phyloP scores from a whole-genome alignment of 176 grass and related monocot species.

The Miscanthus lutarioriparius region DNA sequence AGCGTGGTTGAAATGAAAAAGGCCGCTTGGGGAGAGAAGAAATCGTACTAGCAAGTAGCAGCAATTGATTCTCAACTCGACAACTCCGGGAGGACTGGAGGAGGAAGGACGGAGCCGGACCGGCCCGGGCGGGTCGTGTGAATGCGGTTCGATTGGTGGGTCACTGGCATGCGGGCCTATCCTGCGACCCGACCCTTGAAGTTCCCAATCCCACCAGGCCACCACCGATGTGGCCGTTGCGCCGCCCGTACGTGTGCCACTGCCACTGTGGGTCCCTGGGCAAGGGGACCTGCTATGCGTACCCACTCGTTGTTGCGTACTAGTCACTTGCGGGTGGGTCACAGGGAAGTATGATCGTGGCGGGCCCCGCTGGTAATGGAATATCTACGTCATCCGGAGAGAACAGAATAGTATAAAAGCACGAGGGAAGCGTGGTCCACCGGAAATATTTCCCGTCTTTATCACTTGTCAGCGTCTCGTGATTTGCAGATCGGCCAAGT shows the following conservation, averaged over 20 bases:
- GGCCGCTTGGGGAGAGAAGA: neutral
- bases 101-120: neutral
- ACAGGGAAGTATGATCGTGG: fast-evolving
- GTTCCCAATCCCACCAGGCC: too few relatives aligned
- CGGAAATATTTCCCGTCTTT: neutral
- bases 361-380: neutral
- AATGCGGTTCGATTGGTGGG: neutral
- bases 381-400: neutral
- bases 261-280: neutral
- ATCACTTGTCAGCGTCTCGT: neutral
- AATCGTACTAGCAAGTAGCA: neutral
- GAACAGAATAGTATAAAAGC: neutral
- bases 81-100: neutral
- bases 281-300: neutral
- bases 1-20: neutral
- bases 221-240: neutral
- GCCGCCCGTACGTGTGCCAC: neutral
- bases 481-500: neutral
- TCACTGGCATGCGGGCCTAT: neutral
- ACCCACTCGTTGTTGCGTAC: fast-evolving
- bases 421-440: slow-evolving; percentile 35
- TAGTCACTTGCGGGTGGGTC: neutral
- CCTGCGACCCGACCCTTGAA: neutral
- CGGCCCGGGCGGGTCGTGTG: neutral
- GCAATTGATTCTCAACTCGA: neutral